phyloP scores from a whole-genome alignment of 345 rosid species.

The Gossypium bickii region DNA sequence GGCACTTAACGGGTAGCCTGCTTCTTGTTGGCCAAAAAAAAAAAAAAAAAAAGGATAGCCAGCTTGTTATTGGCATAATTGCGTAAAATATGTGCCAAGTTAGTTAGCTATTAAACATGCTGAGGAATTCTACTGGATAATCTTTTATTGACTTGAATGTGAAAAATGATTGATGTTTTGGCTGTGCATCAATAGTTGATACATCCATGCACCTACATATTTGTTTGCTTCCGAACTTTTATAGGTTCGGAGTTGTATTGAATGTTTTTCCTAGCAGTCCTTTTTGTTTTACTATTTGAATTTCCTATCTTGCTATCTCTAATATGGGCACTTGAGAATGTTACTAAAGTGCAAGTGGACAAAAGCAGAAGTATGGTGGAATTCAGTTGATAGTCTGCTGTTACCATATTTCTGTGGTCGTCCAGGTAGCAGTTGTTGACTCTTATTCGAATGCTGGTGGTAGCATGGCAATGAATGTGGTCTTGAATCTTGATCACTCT shows the following conservation, averaged over 20 bases:
- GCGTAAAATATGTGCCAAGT: neutral
- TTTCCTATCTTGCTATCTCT: neutral
- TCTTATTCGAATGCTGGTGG: neutral
- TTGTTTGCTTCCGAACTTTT: neutral
- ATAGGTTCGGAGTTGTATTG: neutral
- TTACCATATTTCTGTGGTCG: neutral
- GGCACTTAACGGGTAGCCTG: neutral
- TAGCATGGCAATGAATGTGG: neutral
- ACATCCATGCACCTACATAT: neutral
- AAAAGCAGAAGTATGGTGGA: neutral
- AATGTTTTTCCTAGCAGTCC: neutral
- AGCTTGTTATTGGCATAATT: neutral
- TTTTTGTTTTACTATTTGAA: neutral
- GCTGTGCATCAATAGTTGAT: neutral
- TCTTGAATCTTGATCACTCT: neutral
- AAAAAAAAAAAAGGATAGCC: neutral
- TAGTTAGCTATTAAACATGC: conserved; percentile 5
- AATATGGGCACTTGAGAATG: neutral
- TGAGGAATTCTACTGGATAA: neutral
- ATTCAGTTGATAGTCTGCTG: neutral
- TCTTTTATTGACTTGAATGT: neutral
- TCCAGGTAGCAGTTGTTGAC: neutral
- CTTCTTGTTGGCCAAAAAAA: neutral
- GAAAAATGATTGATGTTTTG: neutral
- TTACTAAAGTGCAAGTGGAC: neutral